Conservation (phyloP, 179 eudicot species). For the Spergularia azorica region DNA sequence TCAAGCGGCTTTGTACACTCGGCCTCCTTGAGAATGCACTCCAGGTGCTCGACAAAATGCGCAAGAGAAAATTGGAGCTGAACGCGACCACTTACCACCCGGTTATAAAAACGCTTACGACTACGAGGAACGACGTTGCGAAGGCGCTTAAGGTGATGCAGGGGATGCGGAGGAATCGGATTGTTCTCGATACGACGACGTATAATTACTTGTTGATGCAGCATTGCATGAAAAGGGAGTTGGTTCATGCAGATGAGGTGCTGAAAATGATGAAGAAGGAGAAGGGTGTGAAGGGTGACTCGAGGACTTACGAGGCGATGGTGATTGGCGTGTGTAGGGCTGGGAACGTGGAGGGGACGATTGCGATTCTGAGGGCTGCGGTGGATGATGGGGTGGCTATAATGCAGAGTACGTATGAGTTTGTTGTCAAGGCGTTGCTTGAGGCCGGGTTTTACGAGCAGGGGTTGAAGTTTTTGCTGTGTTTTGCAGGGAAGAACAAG, state of each 20-base stretch:
- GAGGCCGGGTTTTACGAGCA: constrained; percentile 40
- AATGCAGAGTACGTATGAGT: constrained; percentile 44
- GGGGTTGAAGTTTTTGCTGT: constrained; percentile 60
- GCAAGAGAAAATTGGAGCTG: constrained; percentile 31
- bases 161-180: constrained; percentile 35
- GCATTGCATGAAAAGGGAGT: constrained; percentile 41
- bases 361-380: constrained; percentile 47
- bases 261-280: constrained; percentile 41
- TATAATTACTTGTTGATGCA: constrained; percentile 37
- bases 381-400: constrained; percentile 41
- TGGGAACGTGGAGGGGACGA: constrained; percentile 56
- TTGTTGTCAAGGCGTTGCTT: constrained; percentile 44
- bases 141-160: constrained; percentile 45
- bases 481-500: constrained; percentile 43
- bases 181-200: constrained; percentile 40
- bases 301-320: constrained; percentile 65
- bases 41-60: constrained; percentile 39
- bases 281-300: constrained; percentile 46
- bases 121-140: constrained; percentile 26
- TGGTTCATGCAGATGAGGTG: constrained; percentile 34
- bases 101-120: constrained; percentile 40
- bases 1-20: constrained; percentile 35
- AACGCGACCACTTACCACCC: constrained; percentile 54
- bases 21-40: constrained; percentile 39
- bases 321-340: constrained; percentile 68